Evolutionary conservation across 768 basidiomycete genomes (phyloP), one percentile per base, ranked within the genome.

Genomic region (Arthromyces matolae): DNA sequence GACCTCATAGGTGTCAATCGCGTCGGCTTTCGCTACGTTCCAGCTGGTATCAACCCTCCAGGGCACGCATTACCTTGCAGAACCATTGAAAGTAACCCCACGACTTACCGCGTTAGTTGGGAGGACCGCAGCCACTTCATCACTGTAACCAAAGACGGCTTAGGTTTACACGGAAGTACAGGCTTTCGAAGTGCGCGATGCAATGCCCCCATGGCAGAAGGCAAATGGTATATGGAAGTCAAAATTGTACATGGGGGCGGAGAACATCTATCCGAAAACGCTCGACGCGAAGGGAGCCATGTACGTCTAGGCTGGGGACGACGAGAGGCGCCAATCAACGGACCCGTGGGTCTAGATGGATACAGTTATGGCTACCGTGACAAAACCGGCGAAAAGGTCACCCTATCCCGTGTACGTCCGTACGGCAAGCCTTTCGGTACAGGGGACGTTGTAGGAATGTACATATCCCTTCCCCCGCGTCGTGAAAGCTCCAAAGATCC

Each of bases 141-240:
- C 43, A 81, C 81, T 44, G 82, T 91, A 53, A 83, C 87, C 0
- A 82, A 80, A 46, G 89, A 94, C 57, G 93, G 89, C 0, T 62
- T 87, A 3, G 78, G 80, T 1, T 67, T 94, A 44, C 72, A 80
- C 2, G 91, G 94, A 6, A 86, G 87, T 60, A 89, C 87, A 42
- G 96, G 96, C 4, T 98, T 93, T 64, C 73, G 95, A 20, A 91
- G 89, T 56, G 93, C 86, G 3, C 79, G 96, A 19, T 86, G 85
- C 49, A 98, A 96, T 64, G 85, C 90, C 1, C 89, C 92, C 0
- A 77, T 98, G 18, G 76, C 91, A 19, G 83, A 93, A 57, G 96
- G 96, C 5, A 79, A 77, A 10, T 98, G 93, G 93, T 98, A 93
- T 64, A 81, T 93, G 76, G 96, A 99, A 71, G 81, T 95, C 38